phyloP scores from a whole-genome alignment of 306 rosid species.

The Prunus mira region DNA sequence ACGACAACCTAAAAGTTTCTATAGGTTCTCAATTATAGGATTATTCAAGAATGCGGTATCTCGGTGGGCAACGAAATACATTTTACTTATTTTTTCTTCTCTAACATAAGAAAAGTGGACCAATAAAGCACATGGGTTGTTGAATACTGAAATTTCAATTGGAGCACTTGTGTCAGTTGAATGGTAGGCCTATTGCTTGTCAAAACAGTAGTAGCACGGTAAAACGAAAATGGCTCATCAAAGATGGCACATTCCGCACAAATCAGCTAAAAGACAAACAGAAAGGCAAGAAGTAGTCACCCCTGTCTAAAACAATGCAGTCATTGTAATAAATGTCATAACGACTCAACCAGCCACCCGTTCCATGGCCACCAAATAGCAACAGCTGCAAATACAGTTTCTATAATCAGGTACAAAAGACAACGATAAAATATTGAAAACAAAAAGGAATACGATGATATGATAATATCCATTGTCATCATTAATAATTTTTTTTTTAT shows the following conservation, averaged over 20 bases:
- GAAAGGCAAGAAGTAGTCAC: slow-evolving; percentile 48
- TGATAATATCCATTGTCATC: neutral
- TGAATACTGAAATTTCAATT: neutral
- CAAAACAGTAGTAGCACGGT: neutral
- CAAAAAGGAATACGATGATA: neutral
- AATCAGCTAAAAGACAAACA: slow-evolving; percentile 9
- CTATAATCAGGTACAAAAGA: slow-evolving; percentile 1
- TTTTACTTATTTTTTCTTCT: neutral
- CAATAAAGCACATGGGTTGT: neutral
- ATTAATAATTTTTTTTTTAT: too few relatives aligned
- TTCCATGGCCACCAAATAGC: slow-evolving; percentile 98
- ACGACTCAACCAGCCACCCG: slow-evolving; percentile 99
- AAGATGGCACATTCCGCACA: neutral
- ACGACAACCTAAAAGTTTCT: neutral
- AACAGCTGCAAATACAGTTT: slow-evolving; percentile 55
- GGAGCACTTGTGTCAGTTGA: neutral
- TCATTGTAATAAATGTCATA: slow-evolving; percentile 91
- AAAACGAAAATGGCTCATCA: slow-evolving; percentile 5
- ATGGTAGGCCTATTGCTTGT: neutral
- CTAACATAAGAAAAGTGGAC: neutral
- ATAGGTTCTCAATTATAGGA: neutral
- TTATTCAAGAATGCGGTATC: neutral
- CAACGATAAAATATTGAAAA: neutral
- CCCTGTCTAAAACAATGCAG: slow-evolving; percentile 78
- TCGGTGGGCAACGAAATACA: neutral